Conservation (phyloP, 495 filamentous ascomycete species). For the Articulospora tetracladia region DNA sequence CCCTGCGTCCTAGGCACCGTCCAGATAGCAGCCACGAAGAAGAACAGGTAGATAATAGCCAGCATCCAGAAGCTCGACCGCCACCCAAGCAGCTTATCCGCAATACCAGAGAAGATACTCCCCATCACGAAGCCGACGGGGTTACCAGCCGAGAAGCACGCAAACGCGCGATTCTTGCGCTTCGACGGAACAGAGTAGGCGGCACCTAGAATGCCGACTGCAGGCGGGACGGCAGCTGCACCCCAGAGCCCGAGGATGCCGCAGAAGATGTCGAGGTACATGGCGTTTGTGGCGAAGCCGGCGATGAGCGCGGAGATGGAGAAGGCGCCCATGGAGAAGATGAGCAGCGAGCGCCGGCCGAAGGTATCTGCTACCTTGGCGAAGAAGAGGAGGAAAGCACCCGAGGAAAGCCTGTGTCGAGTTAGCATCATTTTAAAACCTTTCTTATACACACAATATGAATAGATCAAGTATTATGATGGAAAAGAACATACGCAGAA, state of each 20-base stretch:
- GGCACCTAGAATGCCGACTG: slow-evolving; percentile 61
- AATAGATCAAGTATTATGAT: neutral
- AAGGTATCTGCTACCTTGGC: slow-evolving; percentile 66
- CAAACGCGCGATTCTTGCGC: slow-evolving; percentile 68
- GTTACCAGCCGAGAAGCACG: slow-evolving; percentile 67
- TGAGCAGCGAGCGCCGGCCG: slow-evolving; percentile 58
- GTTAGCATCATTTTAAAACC: neutral
- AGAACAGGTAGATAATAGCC: slow-evolving; percentile 56
- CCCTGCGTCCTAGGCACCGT: slow-evolving; percentile 59
- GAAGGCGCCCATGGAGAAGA: slow-evolving; percentile 58
- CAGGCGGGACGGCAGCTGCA: slow-evolving; percentile 63
- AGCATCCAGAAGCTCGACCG: slow-evolving; percentile 58
- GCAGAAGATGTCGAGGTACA: slow-evolving; percentile 61
- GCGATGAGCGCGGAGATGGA: slow-evolving; percentile 49
- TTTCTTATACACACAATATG: neutral
- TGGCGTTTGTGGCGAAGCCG: slow-evolving; percentile 58
- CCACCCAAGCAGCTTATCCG: slow-evolving; percentile 59
- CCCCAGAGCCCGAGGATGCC: slow-evolving; percentile 59
- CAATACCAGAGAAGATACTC: slow-evolving; percentile 60
- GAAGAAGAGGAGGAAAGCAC: slow-evolving; percentile 64
- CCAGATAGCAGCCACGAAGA: slow-evolving; percentile 55
- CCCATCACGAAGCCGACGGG: slow-evolving; percentile 68
- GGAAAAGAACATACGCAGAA: slow-evolving; percentile 41
- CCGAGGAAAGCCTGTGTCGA: slow-evolving; percentile 50
- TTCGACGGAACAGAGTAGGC: slow-evolving; percentile 58